These are phyloP conservation scores for Coprinopsis sp. DNA, from an alignment of 768 basidiomycete genomes.

Conservation along the genomic window DNA sequence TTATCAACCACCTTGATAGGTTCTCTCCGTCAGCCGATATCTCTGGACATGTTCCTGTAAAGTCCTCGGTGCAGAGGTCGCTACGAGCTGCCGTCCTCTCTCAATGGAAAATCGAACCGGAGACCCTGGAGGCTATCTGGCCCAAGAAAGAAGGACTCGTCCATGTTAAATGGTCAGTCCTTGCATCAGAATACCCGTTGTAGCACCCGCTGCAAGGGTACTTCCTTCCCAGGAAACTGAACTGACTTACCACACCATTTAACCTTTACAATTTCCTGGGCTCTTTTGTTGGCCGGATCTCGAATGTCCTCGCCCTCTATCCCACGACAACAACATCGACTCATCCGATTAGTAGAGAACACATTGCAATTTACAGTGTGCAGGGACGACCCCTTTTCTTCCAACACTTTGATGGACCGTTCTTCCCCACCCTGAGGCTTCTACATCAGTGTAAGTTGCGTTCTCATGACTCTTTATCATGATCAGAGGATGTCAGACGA, in stretches of 20 bases:
- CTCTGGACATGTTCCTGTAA: constrained; percentile 84
- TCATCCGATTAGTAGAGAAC: constrained; percentile 87
- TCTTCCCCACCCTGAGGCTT: constrained; percentile 82
- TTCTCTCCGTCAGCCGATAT: constrained; percentile 77
- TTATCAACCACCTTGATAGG: constrained; percentile 30
- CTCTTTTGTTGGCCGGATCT: no score
- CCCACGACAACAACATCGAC: no score
- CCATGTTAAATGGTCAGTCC: constrained; percentile 87
- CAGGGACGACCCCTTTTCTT: constrained; percentile 87
- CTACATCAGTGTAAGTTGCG: constrained; percentile 83
- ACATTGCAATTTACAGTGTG: constrained; percentile 89
- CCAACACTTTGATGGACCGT: constrained; percentile 94
- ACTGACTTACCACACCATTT: no score
- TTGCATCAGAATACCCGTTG: constrained; percentile 8
- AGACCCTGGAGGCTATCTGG: constrained; percentile 89
- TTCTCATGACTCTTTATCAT: constrained; percentile 4
- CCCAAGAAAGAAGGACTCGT: constrained; percentile 96
- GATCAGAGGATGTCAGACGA: no score
- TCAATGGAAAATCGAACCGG: constrained; percentile 79
- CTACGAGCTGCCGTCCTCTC: constrained; percentile 77
- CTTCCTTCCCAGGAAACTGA: no score
- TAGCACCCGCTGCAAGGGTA: no score
- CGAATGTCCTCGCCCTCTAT: no score
- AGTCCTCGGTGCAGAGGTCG: constrained; percentile 87
- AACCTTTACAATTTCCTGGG: no score